Base-by-base conservation (phyloP, 1,139 yeast species). In the Blastobotrys persicus region DNA sequence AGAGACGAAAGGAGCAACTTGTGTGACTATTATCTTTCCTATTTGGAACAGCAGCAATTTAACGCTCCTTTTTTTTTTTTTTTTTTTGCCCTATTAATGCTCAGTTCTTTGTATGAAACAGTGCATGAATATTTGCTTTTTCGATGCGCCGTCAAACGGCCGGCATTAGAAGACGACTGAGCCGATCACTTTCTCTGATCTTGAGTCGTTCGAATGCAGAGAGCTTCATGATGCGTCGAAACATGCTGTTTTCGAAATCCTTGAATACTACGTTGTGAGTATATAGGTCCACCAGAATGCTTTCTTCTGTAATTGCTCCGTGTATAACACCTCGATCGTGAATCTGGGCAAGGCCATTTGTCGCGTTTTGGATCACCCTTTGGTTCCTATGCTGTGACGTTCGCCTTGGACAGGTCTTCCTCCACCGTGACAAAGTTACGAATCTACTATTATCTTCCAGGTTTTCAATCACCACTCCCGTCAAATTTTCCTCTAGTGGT, bases 171-270 rank as follows among this genome's bases (percentile, higher is more conserved):
- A 37, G 14, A 26, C 4, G 17, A 4, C 19, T 26, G 3, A 37
- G 28, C 28, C 19, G 41, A 16, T 19, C 26, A 5, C 12, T 7
- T 14, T 37, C 41, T 14, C 19, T 37, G 7, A 17, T 16, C 19
- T 37, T 19, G 5, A 37, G 28, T 19, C 17, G 4, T 18, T 7
- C 28, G 14, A 37, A 37, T 7, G 17, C 26, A 19, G 26, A 17
- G 3, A 6, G 4, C n/a, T 37, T 23, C 12, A 13, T 37, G 4
- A 37, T 16, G 14, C 41, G 41, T 37, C 19, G 41, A 18, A 37
- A 37, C 13, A 7, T 17, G 41, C 41, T 37, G 26, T 19, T 37
- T 16, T 37, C 41, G n/a, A 37, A 37, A 28, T 37, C 19, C 3
- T 17, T 37, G 19, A 37, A 37, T 12, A 37, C 19, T 4, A 37